A percentile compares a stretch with the other conserved stretches of the same genome.
phyloP scores from a whole-genome alignment of 805 yeast genomes.

The Candida palmyrensis region DNA sequence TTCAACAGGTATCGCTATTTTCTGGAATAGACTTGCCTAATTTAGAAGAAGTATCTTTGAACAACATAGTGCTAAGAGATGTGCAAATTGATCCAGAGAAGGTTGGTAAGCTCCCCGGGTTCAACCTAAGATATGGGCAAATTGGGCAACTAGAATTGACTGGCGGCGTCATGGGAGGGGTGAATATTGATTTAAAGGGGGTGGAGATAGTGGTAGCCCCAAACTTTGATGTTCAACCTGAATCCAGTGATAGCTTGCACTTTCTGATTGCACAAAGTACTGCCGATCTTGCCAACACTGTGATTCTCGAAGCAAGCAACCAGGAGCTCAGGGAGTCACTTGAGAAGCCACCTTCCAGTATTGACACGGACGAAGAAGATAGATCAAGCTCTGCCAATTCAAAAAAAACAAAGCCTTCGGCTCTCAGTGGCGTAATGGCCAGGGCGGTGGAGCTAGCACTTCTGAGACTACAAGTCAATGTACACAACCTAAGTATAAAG shows the following conservation, averaged over 20 bases:
- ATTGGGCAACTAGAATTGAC: constrained; percentile 50
- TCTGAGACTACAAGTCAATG: constrained; percentile 50
- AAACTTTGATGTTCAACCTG: constrained; percentile 22
- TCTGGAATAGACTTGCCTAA: constrained; percentile 79
- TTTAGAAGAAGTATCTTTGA: constrained; percentile 67
- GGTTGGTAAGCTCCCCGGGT: constrained; percentile 57
- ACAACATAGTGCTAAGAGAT: constrained; percentile 48
- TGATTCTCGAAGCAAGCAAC: constrained; percentile 30
- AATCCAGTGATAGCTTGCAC: constrained; percentile 14
- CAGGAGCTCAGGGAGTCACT: constrained; percentile 6
- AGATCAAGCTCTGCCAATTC: constrained; percentile 18
- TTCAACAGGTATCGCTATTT: constrained; percentile 76
- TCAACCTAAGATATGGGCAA: constrained; percentile 56
- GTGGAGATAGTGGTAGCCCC: constrained; percentile 42
- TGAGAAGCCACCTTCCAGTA: background rate
- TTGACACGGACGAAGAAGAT: background rate
- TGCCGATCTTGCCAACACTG: constrained; percentile 63
- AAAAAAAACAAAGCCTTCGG: constrained; percentile 21
- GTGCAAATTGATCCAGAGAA: constrained; percentile 70
- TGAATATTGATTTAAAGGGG: constrained; percentile 53
- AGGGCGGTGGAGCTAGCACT: constrained; percentile 65
- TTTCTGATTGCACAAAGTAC: constrained; percentile 69
- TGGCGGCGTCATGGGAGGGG: constrained; percentile 68
- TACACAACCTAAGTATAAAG: constrained; percentile 43
- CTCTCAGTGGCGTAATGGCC: constrained; percentile 53